These are phyloP conservation scores for Xylaria flabelliformis DNA, from an alignment of 495 filamentous ascomycete species.

Conservation along the genomic window DNA sequence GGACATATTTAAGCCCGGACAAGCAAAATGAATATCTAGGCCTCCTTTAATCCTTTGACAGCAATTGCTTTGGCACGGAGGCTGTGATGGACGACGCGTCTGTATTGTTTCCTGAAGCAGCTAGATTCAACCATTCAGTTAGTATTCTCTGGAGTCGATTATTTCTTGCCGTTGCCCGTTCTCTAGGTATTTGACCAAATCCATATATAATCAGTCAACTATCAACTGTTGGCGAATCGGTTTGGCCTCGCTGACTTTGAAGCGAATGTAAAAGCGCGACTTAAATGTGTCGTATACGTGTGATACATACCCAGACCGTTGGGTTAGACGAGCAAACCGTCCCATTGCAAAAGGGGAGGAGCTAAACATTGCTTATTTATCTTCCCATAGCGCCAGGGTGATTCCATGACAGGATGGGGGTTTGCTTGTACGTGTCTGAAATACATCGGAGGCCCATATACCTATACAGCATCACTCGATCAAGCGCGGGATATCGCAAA, in stretches of 20 bases:
- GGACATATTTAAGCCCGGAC: neutral
- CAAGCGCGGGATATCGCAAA: neutral
- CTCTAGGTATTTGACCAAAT: neutral
- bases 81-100: neutral
- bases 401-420: neutral
- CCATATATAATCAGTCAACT: neutral
- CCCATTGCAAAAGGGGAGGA: constrained; percentile 10
- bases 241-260: neutral
- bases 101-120: neutral
- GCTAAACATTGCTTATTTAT: neutral
- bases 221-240: neutral
- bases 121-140: constrained; percentile 24
- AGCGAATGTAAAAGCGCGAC: neutral
- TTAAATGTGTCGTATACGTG: neutral
- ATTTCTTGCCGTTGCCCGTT: neutral
- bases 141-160: neutral
- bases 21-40: neutral
- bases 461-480: constrained; percentile 13
- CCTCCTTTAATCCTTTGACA: neutral
- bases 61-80: neutral
- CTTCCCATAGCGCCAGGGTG: neutral
- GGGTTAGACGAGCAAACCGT: neutral
- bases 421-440: neutral
- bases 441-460: neutral
- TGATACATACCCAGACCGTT: neutral